phyloP scores from a whole-genome alignment of 306 rosid species.

The Acacia acuminata region DNA sequence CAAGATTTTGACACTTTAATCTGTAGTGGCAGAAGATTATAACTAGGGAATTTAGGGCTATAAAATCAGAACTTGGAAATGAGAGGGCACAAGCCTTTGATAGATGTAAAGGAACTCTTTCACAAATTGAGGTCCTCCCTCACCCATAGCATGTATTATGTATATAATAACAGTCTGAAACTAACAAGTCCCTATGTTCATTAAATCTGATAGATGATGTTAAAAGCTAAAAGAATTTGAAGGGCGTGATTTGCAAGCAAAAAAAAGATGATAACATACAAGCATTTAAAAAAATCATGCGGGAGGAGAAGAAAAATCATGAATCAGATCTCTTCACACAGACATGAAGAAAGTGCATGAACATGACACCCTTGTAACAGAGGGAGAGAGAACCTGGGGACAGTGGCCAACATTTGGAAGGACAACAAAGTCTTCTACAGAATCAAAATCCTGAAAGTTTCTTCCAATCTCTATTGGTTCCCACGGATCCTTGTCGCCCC shows the following conservation, averaged over 20 bases:
- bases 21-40: background rate
- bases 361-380: conserved; percentile 10
- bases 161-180: background rate
- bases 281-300: too few species aligned
- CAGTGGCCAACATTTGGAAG: conserved; percentile 96
- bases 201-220: background rate
- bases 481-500: conserved; percentile 99
- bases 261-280: background rate
- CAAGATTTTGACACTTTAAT: background rate
- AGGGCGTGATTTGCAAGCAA: conserved; percentile 5
- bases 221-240: background rate
- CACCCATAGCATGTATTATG: background rate
- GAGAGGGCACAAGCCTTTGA: background rate
- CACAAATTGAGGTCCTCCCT: background rate
- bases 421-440: conserved; percentile 85
- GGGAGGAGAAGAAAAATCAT: background rate
- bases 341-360: background rate
- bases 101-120: background rate
- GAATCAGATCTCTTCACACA: background rate
- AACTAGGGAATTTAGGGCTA: too few species aligned
- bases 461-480: conserved; percentile 90
- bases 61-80: too few species aligned
- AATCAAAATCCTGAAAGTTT: conserved; percentile 56
- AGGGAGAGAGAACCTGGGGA: conserved; percentile 73
- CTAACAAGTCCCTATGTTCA: background rate